phyloP scores from a whole-genome alignment of 1,284 basidiomycete species.

The Trametes polyzona region DNA sequence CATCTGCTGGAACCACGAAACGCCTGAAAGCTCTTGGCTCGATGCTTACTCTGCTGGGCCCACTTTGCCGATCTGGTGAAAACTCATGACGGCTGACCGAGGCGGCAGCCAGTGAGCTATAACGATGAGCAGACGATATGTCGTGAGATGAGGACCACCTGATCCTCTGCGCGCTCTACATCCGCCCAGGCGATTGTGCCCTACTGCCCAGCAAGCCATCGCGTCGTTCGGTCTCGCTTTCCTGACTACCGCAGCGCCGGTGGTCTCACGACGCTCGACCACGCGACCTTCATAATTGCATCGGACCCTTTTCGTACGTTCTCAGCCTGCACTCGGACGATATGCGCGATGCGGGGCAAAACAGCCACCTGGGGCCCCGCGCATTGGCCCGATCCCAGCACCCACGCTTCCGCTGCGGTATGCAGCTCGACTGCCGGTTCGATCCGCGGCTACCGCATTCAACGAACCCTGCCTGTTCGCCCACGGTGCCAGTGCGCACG shows the following conservation, averaged over 20 bases:
- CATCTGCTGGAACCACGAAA: no score
- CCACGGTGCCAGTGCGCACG: background rate
- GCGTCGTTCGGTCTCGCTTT: background rate
- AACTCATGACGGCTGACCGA: no score
- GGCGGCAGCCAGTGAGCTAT: no score
- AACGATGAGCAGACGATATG: background rate
- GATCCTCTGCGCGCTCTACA: background rate
- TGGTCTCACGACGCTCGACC: background rate
- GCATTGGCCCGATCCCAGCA: background rate
- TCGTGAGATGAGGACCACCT: background rate
- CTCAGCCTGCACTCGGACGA: background rate
- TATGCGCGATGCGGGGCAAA: constrained; percentile 2
- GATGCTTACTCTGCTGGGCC: no score
- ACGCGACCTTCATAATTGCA: background rate
- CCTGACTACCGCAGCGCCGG: background rate
- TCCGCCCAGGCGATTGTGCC: background rate
- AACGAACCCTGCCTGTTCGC: background rate
- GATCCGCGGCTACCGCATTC: background rate
- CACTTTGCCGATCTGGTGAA: no score
- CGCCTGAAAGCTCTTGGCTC: no score
- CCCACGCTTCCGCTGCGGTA: background rate
- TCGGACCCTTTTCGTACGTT: background rate
- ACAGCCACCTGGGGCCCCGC: constrained; percentile 3
- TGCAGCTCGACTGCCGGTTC: background rate
- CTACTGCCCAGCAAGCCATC: background rate